phyloP scores from a whole-genome alignment of 768 basidiomycete species.

The Grammothele lineata region DNA sequence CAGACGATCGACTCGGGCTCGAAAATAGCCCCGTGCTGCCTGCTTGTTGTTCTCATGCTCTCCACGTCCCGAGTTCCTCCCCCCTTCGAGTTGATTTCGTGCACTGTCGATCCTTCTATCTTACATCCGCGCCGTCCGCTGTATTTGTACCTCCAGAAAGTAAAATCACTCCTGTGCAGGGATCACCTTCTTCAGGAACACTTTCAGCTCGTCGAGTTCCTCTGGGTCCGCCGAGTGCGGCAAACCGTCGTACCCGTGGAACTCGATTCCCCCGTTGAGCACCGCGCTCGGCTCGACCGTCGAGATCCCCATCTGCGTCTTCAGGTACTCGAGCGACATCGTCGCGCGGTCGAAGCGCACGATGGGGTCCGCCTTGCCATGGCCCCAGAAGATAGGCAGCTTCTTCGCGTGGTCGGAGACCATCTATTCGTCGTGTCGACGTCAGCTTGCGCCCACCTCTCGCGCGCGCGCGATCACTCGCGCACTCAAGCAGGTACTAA shows the following conservation, averaged over 20 bases:
- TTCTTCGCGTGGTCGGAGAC: slow-evolving; percentile 49
- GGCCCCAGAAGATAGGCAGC: slow-evolving; percentile 83
- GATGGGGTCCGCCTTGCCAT: slow-evolving; percentile 73
- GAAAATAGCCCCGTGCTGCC: slow-evolving; percentile 6
- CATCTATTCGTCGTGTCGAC: slow-evolving; percentile 42
- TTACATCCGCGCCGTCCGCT: too few relatives aligned
- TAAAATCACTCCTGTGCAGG: slow-evolving; percentile 26
- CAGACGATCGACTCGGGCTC: slow-evolving; percentile 17
- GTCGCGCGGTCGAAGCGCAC: slow-evolving; percentile 55
- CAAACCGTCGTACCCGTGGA: slow-evolving; percentile 62
- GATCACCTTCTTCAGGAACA: slow-evolving; percentile 63
- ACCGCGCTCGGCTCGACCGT: slow-evolving; percentile 32
- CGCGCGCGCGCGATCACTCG: neutral
- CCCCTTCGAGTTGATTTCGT: too few relatives aligned
- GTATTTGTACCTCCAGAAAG: too few relatives aligned
- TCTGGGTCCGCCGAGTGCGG: slow-evolving; percentile 59
- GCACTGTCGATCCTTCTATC: too few relatives aligned
- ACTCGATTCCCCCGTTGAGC: slow-evolving; percentile 51
- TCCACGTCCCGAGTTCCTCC: too few relatives aligned
- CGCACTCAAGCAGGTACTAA: neutral
- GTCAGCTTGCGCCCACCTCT: too few relatives aligned
- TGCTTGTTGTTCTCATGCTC: neutral
- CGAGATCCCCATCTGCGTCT: slow-evolving; percentile 47
- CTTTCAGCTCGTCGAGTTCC: slow-evolving; percentile 68
- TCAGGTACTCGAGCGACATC: slow-evolving; percentile 54